phyloP scores from a whole-genome alignment of 306 rosid species.

The Prunus dulcis region DNA sequence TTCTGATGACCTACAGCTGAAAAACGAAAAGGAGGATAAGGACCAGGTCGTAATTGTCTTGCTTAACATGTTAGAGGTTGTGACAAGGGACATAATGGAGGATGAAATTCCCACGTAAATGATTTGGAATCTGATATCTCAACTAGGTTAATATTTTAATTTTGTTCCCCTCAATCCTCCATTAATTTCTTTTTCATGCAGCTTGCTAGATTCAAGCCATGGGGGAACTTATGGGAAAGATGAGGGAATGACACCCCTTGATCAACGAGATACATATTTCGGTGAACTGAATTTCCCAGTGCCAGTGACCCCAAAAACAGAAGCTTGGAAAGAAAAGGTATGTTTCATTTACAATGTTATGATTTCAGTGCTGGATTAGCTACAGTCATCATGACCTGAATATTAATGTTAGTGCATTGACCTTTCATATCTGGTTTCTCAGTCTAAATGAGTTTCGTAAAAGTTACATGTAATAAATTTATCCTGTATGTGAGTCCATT shows the following conservation, averaged over 20 bases:
- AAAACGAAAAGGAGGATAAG: slow-evolving; percentile 61
- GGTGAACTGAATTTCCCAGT: slow-evolving; percentile 62
- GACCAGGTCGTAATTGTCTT: slow-evolving; percentile 83
- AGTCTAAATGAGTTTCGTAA: background rate
- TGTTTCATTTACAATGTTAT: slow-evolving; percentile 20
- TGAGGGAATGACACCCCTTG: slow-evolving; percentile 68
- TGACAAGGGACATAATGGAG: slow-evolving; percentile 83
- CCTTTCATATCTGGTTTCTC: background rate
- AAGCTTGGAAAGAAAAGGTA: slow-evolving; percentile 92
- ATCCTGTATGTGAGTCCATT: slow-evolving; percentile 20
- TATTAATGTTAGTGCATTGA: background rate
- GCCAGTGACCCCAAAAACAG: slow-evolving; percentile 44
- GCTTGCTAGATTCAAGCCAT: slow-evolving; percentile 78
- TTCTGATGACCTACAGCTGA: slow-evolving; percentile 41
- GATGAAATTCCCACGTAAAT: slow-evolving; percentile 69
- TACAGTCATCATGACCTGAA: background rate
- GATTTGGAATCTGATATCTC: slow-evolving; percentile 17
- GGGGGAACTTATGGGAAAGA: slow-evolving; percentile 61
- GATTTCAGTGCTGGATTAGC: background rate
- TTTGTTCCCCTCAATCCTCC: slow-evolving; percentile 3
- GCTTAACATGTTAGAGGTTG: slow-evolving; percentile 95
- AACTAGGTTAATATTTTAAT: slow-evolving; percentile 3
- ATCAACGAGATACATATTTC: slow-evolving; percentile 56
- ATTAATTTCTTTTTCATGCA: slow-evolving; percentile 32
- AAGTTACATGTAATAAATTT: background rate